Percentiles rank a stretch among this genome's conserved stretches.
phyloP scores from a whole-genome alignment of 495 filamentous ascomycete species.

The Xylaria flabelliformis region DNA sequence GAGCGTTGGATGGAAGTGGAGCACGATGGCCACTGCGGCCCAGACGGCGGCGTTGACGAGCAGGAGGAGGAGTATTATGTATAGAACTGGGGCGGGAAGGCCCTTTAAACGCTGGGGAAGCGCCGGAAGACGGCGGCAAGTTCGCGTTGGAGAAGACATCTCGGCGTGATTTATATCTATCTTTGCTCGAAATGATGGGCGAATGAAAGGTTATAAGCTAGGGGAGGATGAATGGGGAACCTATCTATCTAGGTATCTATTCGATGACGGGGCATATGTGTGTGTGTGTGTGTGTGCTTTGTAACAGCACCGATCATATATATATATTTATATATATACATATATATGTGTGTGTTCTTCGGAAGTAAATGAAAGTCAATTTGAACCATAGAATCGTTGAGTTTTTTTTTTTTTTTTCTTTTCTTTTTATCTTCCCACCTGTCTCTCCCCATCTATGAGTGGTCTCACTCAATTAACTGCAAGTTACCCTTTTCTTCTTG shows the following conservation, averaged over 20 bases:
- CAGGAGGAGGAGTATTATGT: conserved; percentile 69
- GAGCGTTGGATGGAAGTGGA: conserved; percentile 63
- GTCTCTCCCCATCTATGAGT: background rate
- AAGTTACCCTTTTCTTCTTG: conserved; percentile 4
- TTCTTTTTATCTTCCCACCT: background rate
- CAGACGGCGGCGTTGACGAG: conserved; percentile 74
- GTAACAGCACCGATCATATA: background rate
- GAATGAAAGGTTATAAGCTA: background rate
- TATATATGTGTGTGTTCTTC: background rate
- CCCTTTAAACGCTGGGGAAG: conserved; percentile 40
- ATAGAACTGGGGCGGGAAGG: conserved; percentile 69
- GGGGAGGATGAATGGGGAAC: background rate
- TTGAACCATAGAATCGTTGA: background rate
- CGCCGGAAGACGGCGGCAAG: conserved; percentile 12
- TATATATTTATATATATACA: too few relatives aligned
- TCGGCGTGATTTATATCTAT: background rate
- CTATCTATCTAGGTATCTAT: background rate
- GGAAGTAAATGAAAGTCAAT: background rate
- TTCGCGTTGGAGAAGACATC: conserved; percentile 15
- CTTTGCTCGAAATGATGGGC: background rate
- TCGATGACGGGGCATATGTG: background rate
- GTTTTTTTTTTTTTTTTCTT: background rate
- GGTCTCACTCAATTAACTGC: background rate
- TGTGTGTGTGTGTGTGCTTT: background rate
- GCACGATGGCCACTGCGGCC: conserved; percentile 72